These are phyloP conservation scores for Plantago coronopus DNA, from an alignment of 305 asterid genomes.

Conservation along the genomic window DNA sequence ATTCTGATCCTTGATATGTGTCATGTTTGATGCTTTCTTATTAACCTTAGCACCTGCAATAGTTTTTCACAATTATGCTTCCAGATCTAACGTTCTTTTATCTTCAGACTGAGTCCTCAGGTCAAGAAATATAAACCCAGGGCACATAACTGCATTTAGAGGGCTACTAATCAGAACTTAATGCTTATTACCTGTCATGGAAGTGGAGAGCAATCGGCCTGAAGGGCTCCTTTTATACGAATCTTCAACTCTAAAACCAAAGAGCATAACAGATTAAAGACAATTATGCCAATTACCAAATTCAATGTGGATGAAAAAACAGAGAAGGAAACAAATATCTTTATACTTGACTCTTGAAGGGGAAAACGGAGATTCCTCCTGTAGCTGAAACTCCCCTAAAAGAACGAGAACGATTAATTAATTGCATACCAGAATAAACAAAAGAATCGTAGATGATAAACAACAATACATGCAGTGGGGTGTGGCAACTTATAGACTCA, in stretches of 20 bases:
- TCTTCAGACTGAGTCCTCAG: background rate
- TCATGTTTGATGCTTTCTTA: constrained; percentile 47
- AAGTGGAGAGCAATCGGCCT: constrained; percentile 49
- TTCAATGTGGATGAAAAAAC: constrained; percentile 16
- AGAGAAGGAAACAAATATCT: constrained; percentile 19
- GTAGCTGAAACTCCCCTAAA: constrained; percentile 58
- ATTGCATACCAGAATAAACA: background rate
- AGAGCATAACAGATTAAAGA: constrained; percentile 17
- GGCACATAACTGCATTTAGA: constrained; percentile 5
- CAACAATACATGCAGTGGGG: too few relatives aligned
- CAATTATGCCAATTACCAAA: constrained; percentile 14
- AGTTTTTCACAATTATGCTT: constrained; percentile 20
- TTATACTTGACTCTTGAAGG: constrained; percentile 65
- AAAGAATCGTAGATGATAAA: background rate
- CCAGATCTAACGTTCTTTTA: constrained; percentile 14
- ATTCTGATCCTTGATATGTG: constrained; percentile 52
- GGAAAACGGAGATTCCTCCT: constrained; percentile 56
- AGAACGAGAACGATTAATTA: constrained; percentile 26
- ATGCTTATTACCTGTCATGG: constrained; percentile 42
- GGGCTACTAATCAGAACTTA: constrained; percentile 13
- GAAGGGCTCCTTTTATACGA: constrained; percentile 53
- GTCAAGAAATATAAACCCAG: constrained; percentile 13
- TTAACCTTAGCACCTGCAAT: constrained; percentile 52
- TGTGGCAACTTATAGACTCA: background rate
- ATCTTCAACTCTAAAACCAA: constrained; percentile 59